phyloP scores from a whole-genome alignment of 2,329 filamentous ascomycete species.

The Chalara sp. region DNA sequence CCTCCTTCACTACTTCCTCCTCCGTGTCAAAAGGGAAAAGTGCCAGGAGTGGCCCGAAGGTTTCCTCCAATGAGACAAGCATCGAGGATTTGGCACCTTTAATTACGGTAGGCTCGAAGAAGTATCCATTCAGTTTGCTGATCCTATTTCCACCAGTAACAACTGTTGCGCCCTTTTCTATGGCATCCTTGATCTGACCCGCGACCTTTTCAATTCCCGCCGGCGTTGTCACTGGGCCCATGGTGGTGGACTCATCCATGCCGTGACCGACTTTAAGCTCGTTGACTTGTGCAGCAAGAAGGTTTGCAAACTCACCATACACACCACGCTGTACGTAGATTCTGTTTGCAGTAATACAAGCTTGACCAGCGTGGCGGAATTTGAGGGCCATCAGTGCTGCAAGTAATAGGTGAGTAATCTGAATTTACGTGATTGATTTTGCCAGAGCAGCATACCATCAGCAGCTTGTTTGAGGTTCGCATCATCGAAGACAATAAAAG shows the following conservation, averaged over 20 bases:
- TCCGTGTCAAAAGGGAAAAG: constrained; percentile 61
- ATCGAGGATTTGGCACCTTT: constrained; percentile 51
- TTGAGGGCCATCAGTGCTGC: constrained; percentile 43
- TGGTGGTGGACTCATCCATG: constrained; percentile 45
- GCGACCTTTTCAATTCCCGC: constrained; percentile 49
- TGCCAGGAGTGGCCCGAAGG: constrained; percentile 58
- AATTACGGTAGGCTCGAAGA: constrained; percentile 64
- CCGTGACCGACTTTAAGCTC: constrained; percentile 57
- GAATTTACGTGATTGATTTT: no score
- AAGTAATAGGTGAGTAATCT: no score
- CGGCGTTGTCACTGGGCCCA: constrained; percentile 53
- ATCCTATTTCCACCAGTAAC: constrained; percentile 53
- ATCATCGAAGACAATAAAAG: constrained; percentile 58
- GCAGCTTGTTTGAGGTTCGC: constrained; percentile 51
- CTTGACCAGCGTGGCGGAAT: constrained; percentile 55
- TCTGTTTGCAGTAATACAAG: constrained; percentile 58
- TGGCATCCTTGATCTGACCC: constrained; percentile 57
- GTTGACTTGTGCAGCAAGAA: constrained; percentile 45
- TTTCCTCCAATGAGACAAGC: constrained; percentile 52
- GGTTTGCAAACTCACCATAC: constrained; percentile 51
- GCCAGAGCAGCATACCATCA: no score
- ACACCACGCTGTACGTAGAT: constrained; percentile 58
- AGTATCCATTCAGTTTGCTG: constrained; percentile 43
- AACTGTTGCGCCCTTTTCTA: constrained; percentile 53
- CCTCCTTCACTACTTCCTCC: constrained; percentile 51